Conservation (phyloP, 1,139 yeast genomes). For the Nakaseomyces delphensis region DNA sequence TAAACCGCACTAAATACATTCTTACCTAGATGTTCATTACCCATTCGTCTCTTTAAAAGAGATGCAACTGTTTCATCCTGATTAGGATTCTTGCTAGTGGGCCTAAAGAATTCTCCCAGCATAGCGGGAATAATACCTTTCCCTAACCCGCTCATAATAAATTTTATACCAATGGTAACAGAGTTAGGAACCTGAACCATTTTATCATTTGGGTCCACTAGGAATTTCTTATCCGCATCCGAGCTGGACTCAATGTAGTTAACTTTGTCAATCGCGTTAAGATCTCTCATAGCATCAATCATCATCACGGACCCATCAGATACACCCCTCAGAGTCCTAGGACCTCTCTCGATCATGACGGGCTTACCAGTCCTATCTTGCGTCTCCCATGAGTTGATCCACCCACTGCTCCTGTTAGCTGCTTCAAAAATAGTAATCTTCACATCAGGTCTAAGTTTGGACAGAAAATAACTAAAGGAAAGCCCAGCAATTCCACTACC, state of each 20-base stretch:
- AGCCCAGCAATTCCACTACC: conserved; percentile 91
- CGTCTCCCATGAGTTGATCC: conserved; percentile 48
- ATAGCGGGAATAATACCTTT: conserved; percentile 35
- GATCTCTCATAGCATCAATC: conserved; percentile 45
- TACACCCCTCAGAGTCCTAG: conserved; percentile 64
- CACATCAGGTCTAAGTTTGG: conserved; percentile 63
- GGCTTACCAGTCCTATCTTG: conserved; percentile 18
- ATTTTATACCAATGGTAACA: conserved; percentile 34
- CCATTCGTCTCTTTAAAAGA: conserved; percentile 64
- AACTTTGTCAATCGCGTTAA: conserved; percentile 38
- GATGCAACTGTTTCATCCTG: conserved; percentile 65
- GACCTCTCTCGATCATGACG: conserved; percentile 59
- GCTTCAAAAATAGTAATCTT: conserved; percentile 55
- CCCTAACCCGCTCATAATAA: conserved; percentile 40
- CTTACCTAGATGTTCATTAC: conserved; percentile 43
- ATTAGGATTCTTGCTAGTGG: conserved; percentile 18
- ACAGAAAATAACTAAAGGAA: conserved; percentile 64
- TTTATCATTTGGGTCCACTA: conserved; percentile 37
- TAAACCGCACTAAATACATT: conserved; percentile 71
- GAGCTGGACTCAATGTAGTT: conserved; percentile 43
- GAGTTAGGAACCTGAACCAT: conserved; percentile 45
- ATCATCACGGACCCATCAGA: conserved; percentile 56
- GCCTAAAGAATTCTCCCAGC: conserved; percentile 34
- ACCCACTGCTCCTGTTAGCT: conserved; percentile 59
- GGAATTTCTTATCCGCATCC: conserved; percentile 53